Evolutionary conservation across 164 flowering plant species (phyloP).

Genomic region (Brasenia schreberi): DNA sequence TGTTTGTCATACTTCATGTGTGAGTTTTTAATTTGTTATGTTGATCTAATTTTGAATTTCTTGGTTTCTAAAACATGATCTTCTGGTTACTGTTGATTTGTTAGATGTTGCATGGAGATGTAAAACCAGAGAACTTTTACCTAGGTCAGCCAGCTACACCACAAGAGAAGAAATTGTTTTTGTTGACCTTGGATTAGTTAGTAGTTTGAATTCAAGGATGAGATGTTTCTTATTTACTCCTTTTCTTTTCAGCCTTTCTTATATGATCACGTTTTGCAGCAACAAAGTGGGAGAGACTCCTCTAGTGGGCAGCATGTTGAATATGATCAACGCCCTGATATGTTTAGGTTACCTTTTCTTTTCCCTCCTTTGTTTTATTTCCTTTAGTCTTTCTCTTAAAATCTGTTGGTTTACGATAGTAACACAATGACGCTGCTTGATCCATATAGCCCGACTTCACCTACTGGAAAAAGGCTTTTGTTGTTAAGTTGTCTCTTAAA

Average conservation of each 20-base stretch:
- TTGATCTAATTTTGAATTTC: conserved; percentile 1
- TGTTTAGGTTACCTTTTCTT: conserved; percentile 43
- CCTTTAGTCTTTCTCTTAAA: not conserved
- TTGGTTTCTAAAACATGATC: no score
- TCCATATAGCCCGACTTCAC: no score
- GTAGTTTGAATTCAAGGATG: conserved; percentile 2
- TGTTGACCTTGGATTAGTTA: conserved; percentile 79
- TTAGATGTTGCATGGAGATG: conserved; percentile 88
- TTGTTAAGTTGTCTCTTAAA: not conserved
- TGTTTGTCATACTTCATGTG: not conserved
- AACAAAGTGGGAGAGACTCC: conserved; percentile 77
- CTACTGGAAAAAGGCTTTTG: not conserved
- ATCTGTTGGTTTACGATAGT: not conserved
- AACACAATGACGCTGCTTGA: no score
- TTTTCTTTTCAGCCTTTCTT: not conserved
- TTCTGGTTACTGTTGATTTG: not conserved
- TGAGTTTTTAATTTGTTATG: not conserved
- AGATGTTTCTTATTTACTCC: not conserved
- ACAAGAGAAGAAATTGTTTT: conserved; percentile 75
- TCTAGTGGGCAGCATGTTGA: conserved; percentile 69
- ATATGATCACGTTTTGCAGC: conserved; percentile 28
- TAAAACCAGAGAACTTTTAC: conserved; percentile 81
- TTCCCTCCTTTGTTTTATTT: not conserved
- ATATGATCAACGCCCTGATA: conserved; percentile 92
- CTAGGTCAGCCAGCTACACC: conserved; percentile 69